A percentile compares a stretch with the other conserved stretches of the same genome.
Conservation (phyloP, 345 rosid species). For the Excoecaria agallocha region DNA sequence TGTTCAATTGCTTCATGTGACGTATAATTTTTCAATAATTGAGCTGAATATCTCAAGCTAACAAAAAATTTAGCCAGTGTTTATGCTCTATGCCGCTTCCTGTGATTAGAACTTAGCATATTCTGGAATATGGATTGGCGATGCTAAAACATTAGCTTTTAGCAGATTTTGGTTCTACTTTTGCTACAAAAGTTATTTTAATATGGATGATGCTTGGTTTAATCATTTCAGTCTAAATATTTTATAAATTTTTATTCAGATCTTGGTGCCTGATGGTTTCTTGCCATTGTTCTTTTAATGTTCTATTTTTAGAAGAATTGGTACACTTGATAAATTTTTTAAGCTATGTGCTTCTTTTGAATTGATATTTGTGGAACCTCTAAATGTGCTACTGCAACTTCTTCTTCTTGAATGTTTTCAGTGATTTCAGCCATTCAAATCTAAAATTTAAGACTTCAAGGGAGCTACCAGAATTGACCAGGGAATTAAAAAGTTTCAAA, state of each 20-base stretch:
- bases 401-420: constrained; percentile 26
- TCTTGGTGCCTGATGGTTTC: neutral
- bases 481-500: constrained; percentile 36
- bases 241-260: constrained; percentile 17
- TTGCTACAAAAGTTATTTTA: neutral
- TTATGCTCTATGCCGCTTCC: neutral
- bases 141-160: neutral
- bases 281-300: neutral
- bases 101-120: neutral
- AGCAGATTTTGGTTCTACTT: neutral
- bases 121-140: neutral
- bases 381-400: constrained; percentile 17
- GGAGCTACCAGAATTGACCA: constrained; percentile 36
- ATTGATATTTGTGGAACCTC: constrained; percentile 2
- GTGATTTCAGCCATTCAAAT: constrained; percentile 36
- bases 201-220: neutral
- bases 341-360: no score
- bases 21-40: no score
- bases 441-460: constrained; percentile 38
- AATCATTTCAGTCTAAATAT: neutral
- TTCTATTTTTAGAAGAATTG: no score
- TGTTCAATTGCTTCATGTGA: neutral
- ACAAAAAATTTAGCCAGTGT: neutral
- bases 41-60: no score
- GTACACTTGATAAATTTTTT: no score